phyloP scores from a whole-genome alignment of 2,329 filamentous ascomycete genomes.

The Plectosphaerella plurivora region DNA sequence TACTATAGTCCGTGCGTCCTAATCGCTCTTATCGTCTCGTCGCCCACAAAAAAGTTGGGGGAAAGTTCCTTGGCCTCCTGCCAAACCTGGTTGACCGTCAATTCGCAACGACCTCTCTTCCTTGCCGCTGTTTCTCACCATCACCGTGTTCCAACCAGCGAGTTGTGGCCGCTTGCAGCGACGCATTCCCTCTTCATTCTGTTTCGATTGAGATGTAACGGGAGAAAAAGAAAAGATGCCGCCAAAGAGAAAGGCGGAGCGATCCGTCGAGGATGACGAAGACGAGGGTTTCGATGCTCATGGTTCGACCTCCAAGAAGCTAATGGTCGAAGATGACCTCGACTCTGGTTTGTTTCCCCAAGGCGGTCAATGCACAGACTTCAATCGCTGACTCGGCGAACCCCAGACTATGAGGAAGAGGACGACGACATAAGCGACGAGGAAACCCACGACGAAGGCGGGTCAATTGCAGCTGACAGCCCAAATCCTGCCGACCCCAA shows the following conservation, averaged over 20 bases:
- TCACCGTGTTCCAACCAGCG: too few relatives aligned
- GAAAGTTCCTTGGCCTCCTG: background rate
- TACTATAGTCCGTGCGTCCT: background rate
- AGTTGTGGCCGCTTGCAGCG: too few relatives aligned
- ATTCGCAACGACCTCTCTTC: background rate
- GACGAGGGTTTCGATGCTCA: background rate
- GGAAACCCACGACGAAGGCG: background rate
- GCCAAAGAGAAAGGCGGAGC: slow-evolving; percentile 8
- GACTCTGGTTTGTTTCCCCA: slow-evolving; percentile 3
- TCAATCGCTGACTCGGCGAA: background rate
- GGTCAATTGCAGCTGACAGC: too few relatives aligned
- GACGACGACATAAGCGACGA: slow-evolving; percentile 10
- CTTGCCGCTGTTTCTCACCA: too few relatives aligned
- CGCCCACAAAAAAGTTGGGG: too few relatives aligned
- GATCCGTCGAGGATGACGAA: background rate
- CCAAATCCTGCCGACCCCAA: slow-evolving; percentile 8
- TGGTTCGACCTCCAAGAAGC: slow-evolving; percentile 4
- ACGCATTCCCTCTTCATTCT: background rate
- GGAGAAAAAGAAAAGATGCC: slow-evolving; percentile 3
- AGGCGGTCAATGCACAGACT: background rate
- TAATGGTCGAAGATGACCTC: slow-evolving; percentile 1
- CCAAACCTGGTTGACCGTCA: background rate
- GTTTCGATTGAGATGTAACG: background rate
- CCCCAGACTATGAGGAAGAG: background rate
- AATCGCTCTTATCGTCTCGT: background rate